These are phyloP conservation scores for Metarhizium guizhouense DNA, from an alignment of 2,329 filamentous ascomycete genomes.

Conservation along the genomic window DNA sequence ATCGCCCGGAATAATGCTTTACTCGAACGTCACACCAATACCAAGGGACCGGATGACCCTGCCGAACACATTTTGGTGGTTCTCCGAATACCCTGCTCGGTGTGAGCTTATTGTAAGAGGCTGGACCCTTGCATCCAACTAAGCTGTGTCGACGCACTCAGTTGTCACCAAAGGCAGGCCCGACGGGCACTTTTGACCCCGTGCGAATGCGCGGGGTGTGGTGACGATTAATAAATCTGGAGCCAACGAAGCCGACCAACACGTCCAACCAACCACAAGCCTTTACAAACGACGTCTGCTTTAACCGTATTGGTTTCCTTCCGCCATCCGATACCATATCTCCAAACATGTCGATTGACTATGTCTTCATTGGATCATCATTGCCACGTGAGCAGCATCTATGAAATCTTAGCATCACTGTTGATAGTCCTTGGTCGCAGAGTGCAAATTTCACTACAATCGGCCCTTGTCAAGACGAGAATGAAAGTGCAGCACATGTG, in stretches of 20 bases:
- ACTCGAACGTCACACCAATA: neutral
- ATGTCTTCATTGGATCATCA: neutral
- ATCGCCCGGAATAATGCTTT: neutral
- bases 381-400: neutral
- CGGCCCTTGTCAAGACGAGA: too few relatives aligned
- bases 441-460: too few relatives aligned
- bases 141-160: neutral
- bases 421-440: too few relatives aligned
- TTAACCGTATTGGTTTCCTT: neutral
- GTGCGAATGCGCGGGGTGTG: neutral
- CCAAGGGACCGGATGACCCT: slow-evolving; percentile 12
- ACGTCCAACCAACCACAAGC: neutral
- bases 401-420: too few relatives aligned
- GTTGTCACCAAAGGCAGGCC: slow-evolving; percentile 5
- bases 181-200: slow-evolving; percentile 6
- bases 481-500: neutral
- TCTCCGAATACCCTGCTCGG: slow-evolving; percentile 11
- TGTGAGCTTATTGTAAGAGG: slow-evolving; percentile 2
- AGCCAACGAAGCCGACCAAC: neutral
- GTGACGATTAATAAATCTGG: neutral
- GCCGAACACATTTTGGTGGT: slow-evolving; percentile 8
- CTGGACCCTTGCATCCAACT: slow-evolving; percentile 6
- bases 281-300: neutral
- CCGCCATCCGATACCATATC: neutral
- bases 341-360: neutral